phyloP scores from a whole-genome alignment of 1,139 yeast genomes.

The Lipomyces yarrowii region DNA sequence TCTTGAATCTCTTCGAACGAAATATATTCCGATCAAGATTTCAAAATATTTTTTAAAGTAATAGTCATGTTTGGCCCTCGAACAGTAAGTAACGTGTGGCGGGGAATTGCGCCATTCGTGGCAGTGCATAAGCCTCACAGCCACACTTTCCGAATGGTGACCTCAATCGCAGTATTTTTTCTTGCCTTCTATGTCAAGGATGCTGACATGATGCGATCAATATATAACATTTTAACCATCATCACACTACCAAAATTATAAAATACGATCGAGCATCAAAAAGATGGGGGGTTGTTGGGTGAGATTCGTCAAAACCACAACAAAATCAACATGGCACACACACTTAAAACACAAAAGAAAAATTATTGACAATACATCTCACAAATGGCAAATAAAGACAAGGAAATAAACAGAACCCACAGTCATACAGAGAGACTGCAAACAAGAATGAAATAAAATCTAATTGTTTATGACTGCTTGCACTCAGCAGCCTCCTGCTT shows the following conservation, averaged over 20 bases:
- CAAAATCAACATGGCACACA: not conserved
- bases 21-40: not conserved
- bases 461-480: conserved; percentile 56
- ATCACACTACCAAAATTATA: not conserved
- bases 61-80: not conserved
- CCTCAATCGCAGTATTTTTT: not conserved
- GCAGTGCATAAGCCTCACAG: not conserved
- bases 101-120: not conserved
- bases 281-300: not conserved
- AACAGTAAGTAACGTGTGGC: not conserved
- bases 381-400: not conserved
- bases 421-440: not conserved
- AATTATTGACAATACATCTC: not conserved
- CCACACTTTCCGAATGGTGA: too few species aligned
- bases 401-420: not conserved
- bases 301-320: not conserved
- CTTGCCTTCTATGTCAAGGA: not conserved
- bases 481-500: conserved; percentile 84
- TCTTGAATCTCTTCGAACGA: not conserved
- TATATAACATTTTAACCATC: not conserved
- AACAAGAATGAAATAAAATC: not conserved
- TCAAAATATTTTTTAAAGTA: not conserved
- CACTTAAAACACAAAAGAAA: not conserved
- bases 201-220: not conserved
- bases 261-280: not conserved